Evolutionary conservation across 2,329 filamentous ascomycete species (phyloP), one percentile per base, ranked within the genome.

Genomic region (Bertia moriformis): DNA sequence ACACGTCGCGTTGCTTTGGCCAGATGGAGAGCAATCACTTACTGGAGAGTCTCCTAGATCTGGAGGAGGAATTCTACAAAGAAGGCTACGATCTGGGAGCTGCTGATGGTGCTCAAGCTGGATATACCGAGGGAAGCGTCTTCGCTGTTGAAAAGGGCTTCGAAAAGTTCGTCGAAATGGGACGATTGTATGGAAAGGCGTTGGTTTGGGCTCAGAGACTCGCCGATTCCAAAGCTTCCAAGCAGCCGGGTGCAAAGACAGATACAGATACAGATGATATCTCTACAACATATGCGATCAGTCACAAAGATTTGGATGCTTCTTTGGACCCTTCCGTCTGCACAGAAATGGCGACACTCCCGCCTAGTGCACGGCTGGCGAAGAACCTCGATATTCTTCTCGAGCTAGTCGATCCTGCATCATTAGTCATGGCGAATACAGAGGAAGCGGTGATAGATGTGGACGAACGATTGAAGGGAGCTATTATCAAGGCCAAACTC

Each of bases 61-160:
- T 80, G 19, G 75, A 80, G 60, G 69, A 77, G 43, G 58, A 65
- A 41, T 77, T 75, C 55, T 77, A 78, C 55, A 58, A 65, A 40
- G 70, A 77, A 58, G 75, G 75, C 41, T 71, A 73, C 56, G 48
- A 58, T 3, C 57, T 71, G 5, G 75, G 75, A 32, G 53, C 63
- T 18, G 51, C 58, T 18, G 74, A 77, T 55, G 74, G 75, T 39
- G 59, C 67, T 3, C 62, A 62, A 43, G 65, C 71, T 17, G 75
- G 75, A 22, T 68, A 69, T 32, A 70, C 73, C 42, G 75, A 80
- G 64, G 75, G 75, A 43, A 71, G 72, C 32, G 59, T 75, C 32
- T 79, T 80, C 52, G 75, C 73, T 0, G 63, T 79, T 4, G 72
- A 79, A 48, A 78, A 78, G 43, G 73, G 73, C 0, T 79, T 77